Evolutionary conservation across 2,329 filamentous ascomycete species (phyloP).

Genomic region (Fusarium vanettenii): DNA sequence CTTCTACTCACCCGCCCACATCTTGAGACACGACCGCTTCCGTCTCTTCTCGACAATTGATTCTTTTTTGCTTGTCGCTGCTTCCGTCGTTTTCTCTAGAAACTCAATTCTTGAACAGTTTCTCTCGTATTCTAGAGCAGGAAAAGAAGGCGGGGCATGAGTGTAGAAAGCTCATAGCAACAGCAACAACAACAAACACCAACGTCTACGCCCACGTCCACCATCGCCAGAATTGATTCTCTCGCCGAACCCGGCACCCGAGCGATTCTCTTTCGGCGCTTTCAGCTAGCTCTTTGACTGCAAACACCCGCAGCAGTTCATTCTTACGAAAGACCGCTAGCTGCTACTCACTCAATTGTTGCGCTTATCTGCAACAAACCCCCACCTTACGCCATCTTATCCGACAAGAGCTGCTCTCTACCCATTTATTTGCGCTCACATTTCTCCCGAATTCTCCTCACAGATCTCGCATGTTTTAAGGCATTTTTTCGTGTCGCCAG

Average conservation of each 20-base stretch:
- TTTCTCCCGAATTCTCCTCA: constrained; percentile 16
- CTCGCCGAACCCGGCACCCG: constrained; percentile 12
- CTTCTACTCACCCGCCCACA: constrained; percentile 20
- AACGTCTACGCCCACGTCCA: background rate
- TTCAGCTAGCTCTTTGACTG: constrained; percentile 14
- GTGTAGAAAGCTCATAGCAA: constrained; percentile 8
- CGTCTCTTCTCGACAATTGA: background rate
- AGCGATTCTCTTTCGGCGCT: constrained; percentile 5
- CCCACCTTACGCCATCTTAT: constrained; percentile 23
- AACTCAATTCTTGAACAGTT: background rate
- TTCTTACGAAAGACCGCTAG: constrained; percentile 2
- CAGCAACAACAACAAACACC: constrained; percentile 12
- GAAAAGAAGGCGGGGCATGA: constrained; percentile 28
- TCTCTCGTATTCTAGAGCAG: constrained; percentile 1
- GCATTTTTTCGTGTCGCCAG: constrained; percentile 14
- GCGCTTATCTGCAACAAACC: constrained; percentile 35
- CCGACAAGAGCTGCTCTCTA: constrained; percentile 11
- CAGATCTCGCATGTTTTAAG: constrained; percentile 27
- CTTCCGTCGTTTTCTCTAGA: constrained; percentile 18
- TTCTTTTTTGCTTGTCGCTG: background rate
- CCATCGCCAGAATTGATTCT: constrained; percentile 4
- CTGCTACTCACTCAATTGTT: constrained; percentile 1
- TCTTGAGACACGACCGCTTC: constrained; percentile 5
- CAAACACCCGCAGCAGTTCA: constrained; percentile 11
- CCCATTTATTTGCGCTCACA: background rate